Evolutionary conservation across 225 moss, liverwort and hornwort genomes (phyloP), one percentile per base, ranked within the genome.

Genomic region (Physcomitrium patens): DNA sequence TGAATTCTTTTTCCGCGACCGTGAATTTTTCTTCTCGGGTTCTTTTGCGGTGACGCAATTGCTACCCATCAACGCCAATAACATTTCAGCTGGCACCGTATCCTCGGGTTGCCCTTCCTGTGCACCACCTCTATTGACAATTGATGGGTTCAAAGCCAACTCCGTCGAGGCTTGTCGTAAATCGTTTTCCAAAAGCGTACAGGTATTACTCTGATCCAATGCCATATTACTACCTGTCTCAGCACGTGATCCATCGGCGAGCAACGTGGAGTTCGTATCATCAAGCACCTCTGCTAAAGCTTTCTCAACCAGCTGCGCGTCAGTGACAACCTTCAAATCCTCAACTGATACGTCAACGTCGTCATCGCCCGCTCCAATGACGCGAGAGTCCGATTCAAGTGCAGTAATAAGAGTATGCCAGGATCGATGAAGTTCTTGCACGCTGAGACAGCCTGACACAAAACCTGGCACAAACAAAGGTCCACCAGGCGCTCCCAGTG

Each of bases 381-480:
- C 63, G 23, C 78, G 55, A 70, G 72, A 84, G 62, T 83, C 81
- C 3, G 58, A 75, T 56, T 76, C 79, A 53, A 94, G 73, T 8
- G 91, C 91, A 11, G 77, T 55, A 24, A 94, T 78, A 23, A 96
- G 88, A 56, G 92, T 82, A 28, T 86, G 81, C 85, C 92, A 94
- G 7, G 94, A 92, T 10, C 85, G 76, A 18, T 85, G 89, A 47
- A 96, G 90, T 72, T 87, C 84, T 18, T 65, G 78, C 60, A 94
- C 96, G 56, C 80, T 89, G 70, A 94, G 82, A 75, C 83, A 84
- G 41, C 94, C 96, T 0, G 96, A 94, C 48, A 88, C 77, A 8
- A 96, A 92, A 41, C 94, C 94, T 0, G 96, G 96, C 46, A 96
- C 89, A 46, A 88, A 87, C 59, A 91, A 65, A 18, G 96, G 96